Conservation (phyloP, 768 basidiomycete species). For the Phallus indusiatus region DNA sequence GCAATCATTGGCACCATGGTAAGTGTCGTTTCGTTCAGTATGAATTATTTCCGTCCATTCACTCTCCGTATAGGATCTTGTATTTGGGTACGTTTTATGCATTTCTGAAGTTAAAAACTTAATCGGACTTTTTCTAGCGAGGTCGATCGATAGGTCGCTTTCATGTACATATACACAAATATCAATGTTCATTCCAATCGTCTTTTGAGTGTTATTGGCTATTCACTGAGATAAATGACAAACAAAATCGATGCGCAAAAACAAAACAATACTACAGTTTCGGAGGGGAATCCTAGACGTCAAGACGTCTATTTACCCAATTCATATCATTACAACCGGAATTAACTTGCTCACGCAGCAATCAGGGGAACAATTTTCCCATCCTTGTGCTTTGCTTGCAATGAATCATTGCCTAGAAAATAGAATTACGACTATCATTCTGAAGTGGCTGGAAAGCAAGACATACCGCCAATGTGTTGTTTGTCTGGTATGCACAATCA, state of each 20-base stretch:
- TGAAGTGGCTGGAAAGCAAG: conserved; percentile 1
- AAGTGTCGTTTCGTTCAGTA: conserved; percentile 19
- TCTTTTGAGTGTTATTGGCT: too few species aligned
- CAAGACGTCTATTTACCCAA: too few species aligned
- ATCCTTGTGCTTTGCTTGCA: conserved; percentile 3
- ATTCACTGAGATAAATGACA: too few species aligned
- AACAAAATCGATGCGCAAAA: too few species aligned
- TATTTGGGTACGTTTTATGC: conserved; percentile 69
- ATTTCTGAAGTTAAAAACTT: background rate
- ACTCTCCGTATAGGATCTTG: conserved; percentile 51
- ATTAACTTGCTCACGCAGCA: conserved; percentile 2
- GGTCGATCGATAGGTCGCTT: conserved; percentile 31
- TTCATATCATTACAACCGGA: background rate
- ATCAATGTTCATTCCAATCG: too few species aligned
- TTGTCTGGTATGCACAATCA: conserved; percentile 9
- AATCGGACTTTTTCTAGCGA: conserved; percentile 24
- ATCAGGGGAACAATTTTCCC: background rate
- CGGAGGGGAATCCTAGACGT: too few species aligned
- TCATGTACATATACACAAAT: background rate
- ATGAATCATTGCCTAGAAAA: background rate
- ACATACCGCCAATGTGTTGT: conserved; percentile 17
- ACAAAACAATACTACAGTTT: too few species aligned
- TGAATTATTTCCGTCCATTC: conserved; percentile 7
- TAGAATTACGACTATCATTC: background rate
- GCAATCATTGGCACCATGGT: conserved; percentile 98